phyloP scores from a whole-genome alignment of 208 protist species.

The Trypanosoma boissoni region DNA sequence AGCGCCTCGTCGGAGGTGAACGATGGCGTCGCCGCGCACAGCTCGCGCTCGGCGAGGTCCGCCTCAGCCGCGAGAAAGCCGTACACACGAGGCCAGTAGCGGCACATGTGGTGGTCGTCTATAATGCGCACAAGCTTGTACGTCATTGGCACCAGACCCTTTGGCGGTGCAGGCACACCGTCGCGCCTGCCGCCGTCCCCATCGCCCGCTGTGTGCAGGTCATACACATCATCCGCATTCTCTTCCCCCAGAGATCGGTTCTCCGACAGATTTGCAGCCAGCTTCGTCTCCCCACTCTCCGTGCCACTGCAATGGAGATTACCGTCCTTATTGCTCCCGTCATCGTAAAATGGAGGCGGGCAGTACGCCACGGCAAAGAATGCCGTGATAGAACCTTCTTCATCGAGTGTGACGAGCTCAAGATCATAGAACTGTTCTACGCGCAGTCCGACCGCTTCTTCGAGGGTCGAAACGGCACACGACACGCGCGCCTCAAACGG shows the following conservation, averaged over 20 bases:
- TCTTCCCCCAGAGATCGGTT: too few species aligned
- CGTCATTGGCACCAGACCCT: conserved; percentile 29
- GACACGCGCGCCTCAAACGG: conserved; percentile 29
- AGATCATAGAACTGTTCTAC: conserved; percentile 32
- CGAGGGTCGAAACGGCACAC: conserved; percentile 16
- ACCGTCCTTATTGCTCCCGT: background rate
- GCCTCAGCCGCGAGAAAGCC: conserved; percentile 14
- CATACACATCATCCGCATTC: too few species aligned
- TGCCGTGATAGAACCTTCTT: conserved; percentile 18
- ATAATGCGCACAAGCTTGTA: conserved; percentile 26
- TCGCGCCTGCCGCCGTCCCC: too few species aligned
- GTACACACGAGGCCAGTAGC: conserved; percentile 28
- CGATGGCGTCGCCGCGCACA: conserved; percentile 17
- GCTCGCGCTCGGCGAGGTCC: conserved; percentile 3
- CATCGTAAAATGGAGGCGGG: conserved; percentile 11
- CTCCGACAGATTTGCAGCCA: too few species aligned
- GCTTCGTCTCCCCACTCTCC: background rate
- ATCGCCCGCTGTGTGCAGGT: too few species aligned
- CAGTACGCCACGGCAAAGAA: conserved; percentile 29
- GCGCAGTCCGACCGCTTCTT: conserved; percentile 22
- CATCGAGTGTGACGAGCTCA: conserved; percentile 30
- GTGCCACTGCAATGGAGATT: background rate
- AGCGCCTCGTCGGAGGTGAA: conserved; percentile 32
- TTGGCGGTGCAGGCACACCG: conserved; percentile 7
- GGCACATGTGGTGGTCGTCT: conserved; percentile 19